Percentiles rank a stretch among this genome's conserved stretches.
These are phyloP conservation scores for Solanum hybrid DNA, from an alignment of 305 asterid species.

Conservation along the genomic window DNA sequence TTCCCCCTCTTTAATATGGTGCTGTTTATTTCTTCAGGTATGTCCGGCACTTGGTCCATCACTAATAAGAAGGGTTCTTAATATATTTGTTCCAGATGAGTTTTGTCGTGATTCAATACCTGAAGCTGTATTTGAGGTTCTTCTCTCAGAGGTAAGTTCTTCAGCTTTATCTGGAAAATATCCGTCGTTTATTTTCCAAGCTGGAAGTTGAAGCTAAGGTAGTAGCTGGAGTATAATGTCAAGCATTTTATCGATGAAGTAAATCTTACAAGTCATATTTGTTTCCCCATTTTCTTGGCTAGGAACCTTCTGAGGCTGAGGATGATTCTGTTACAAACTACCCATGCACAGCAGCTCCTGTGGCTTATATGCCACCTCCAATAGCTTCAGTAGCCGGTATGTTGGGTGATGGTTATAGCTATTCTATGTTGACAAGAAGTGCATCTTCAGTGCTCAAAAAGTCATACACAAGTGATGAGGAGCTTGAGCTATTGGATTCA, in stretches of 20 bases:
- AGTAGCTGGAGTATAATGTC: background rate
- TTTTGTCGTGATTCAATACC: slow-evolving; percentile 74
- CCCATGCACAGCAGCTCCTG: slow-evolving; percentile 60
- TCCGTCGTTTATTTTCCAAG: background rate
- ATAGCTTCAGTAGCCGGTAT: slow-evolving; percentile 27
- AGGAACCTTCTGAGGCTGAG: slow-evolving; percentile 42
- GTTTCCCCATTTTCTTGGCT: background rate
- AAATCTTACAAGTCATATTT: background rate
- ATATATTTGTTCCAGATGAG: slow-evolving; percentile 63
- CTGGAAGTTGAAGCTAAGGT: background rate
- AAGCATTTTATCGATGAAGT: background rate
- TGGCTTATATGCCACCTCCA: slow-evolving; percentile 50
- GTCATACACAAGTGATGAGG: slow-evolving; percentile 75
- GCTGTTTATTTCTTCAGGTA: slow-evolving; percentile 32
- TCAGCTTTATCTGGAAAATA: background rate
- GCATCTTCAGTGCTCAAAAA: slow-evolving; percentile 53
- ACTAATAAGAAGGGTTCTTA: slow-evolving; percentile 57
- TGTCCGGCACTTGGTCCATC: slow-evolving; percentile 64
- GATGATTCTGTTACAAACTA: slow-evolving; percentile 38
- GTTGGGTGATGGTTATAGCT: slow-evolving; percentile 29
- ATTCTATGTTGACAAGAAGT: slow-evolving; percentile 33
- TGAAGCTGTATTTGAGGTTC: slow-evolving; percentile 45
- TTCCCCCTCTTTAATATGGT: background rate
- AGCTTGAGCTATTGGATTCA: slow-evolving; percentile 62
- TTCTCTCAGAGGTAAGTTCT: slow-evolving; percentile 49